Conservation (phyloP, 2,329 filamentous ascomycete species). For the Ophiocordyceps sinensis region DNA sequence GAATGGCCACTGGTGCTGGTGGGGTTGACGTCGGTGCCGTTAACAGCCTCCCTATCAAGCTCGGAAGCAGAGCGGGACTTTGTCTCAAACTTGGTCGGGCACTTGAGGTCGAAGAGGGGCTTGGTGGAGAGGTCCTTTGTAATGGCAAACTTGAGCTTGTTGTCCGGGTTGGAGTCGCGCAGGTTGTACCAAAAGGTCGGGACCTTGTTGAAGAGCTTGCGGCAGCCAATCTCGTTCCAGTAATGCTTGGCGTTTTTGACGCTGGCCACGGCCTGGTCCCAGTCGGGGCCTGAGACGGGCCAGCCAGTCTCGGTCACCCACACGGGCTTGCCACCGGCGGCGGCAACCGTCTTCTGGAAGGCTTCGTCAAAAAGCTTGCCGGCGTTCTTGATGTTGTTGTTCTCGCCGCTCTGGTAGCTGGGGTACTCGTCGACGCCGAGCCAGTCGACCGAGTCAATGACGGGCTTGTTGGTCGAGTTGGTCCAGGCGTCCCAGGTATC, state of each 20-base stretch:
- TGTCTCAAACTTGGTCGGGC: conserved; percentile 28
- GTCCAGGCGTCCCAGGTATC: conserved; percentile 54
- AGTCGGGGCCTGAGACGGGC: conserved; percentile 39
- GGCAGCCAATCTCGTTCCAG: conserved; percentile 48
- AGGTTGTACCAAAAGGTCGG: conserved; percentile 49
- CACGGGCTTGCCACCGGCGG: conserved; percentile 36
- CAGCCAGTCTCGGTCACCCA: conserved; percentile 54
- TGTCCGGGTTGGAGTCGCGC: conserved; percentile 45
- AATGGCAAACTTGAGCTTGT: conserved; percentile 43
- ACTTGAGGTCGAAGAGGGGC: conserved; percentile 38
- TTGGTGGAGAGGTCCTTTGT: conserved; percentile 36
- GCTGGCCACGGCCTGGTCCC: conserved; percentile 39
- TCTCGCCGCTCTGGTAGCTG: conserved; percentile 45
- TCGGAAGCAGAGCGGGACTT: conserved; percentile 8
- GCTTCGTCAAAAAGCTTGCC: conserved; percentile 38
- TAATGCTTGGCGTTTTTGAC: conserved; percentile 46
- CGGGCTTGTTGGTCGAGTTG: conserved; percentile 41
- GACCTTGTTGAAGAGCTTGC: conserved; percentile 37
- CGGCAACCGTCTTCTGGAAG: conserved; percentile 27
- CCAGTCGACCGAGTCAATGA: conserved; percentile 49
- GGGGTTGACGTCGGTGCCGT: conserved; percentile 1
- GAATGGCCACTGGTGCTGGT: conserved; percentile 1
- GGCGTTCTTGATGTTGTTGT: conserved; percentile 40
- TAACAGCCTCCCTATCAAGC: background rate
- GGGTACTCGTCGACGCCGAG: conserved; percentile 52